These are phyloP conservation scores for Saturnispora sanitii DNA, from an alignment of 805 yeast genomes.

Conservation along the genomic window DNA sequence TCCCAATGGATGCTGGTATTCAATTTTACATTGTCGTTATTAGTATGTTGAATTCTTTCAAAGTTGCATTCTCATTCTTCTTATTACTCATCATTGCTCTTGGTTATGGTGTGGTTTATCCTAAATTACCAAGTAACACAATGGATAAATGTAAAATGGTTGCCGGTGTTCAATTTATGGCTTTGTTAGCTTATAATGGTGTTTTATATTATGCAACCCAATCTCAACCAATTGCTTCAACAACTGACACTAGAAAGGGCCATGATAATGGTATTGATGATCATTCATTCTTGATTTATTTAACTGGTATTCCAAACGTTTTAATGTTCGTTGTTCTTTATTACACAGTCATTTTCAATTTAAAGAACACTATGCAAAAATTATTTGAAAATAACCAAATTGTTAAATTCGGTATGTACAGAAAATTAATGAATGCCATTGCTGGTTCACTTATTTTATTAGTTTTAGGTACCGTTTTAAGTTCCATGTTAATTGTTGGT, in stretches of 20 bases:
- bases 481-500: constrained; percentile 61
- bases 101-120: constrained; percentile 92
- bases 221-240: constrained; percentile 24
- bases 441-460: constrained; percentile 62
- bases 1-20: constrained; percentile 34
- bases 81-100: constrained; percentile 73
- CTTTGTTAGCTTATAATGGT: constrained; percentile 42
- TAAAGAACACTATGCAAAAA: constrained; percentile 63
- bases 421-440: constrained; percentile 62
- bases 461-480: constrained; percentile 58
- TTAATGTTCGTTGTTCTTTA: constrained; percentile 65
- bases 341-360: constrained; percentile 59
- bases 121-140: constrained; percentile 62
- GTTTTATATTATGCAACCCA: constrained; percentile 32
- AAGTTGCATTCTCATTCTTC: constrained; percentile 82
- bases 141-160: constrained; percentile 65
- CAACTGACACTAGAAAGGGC: constrained; percentile 33
- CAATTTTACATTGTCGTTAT: constrained; percentile 69
- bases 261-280: constrained; percentile 37
- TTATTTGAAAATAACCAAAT: constrained; percentile 81
- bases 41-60: constrained; percentile 68
- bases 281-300: constrained; percentile 36
- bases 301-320: constrained; percentile 62
- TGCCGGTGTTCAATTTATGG: constrained; percentile 46
- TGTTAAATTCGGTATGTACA: constrained; percentile 84